Percentiles rank a stretch among this genome's conserved stretches.
phyloP scores from a whole-genome alignment of 495 filamentous ascomycete species.

The Aspergillus avenaceus region DNA sequence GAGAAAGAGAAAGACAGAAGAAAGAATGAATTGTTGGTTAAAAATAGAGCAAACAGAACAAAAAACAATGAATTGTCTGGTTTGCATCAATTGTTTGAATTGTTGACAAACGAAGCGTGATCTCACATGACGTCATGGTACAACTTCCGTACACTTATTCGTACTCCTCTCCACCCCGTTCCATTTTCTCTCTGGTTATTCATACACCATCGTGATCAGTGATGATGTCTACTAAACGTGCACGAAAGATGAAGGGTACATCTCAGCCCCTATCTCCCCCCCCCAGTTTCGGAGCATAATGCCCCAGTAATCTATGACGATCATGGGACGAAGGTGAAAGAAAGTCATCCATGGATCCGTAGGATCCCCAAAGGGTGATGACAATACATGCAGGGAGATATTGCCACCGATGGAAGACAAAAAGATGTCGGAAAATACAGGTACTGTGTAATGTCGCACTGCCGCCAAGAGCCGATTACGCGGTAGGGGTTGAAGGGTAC shows the following conservation, averaged over 20 bases:
- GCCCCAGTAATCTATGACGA: not conserved
- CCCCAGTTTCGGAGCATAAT: constrained; percentile 3
- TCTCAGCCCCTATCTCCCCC: not conserved
- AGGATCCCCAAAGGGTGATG: too few relatives aligned
- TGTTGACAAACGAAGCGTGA: too few relatives aligned
- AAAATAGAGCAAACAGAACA: not conserved
- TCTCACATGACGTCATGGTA: not conserved
- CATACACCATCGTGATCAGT: not conserved
- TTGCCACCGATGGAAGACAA: constrained; percentile 4
- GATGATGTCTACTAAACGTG: not conserved
- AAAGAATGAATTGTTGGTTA: not conserved
- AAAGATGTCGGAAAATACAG: constrained; percentile 4
- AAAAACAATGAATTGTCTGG: not conserved
- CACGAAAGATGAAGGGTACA: not conserved
- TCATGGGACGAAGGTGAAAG: not conserved
- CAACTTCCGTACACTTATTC: not conserved
- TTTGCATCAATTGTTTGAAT: too few relatives aligned
- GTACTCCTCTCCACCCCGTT: not conserved
- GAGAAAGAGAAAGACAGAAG: too few relatives aligned
- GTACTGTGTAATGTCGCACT: not conserved
- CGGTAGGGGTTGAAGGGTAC: constrained; percentile 15
- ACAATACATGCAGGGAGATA: not conserved
- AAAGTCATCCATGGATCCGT: too few relatives aligned
- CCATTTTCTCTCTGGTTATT: not conserved
- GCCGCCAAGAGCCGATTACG: not conserved